phyloP scores from a whole-genome alignment of 345 rosid genomes.

The Gossypium mustelinum region DNA sequence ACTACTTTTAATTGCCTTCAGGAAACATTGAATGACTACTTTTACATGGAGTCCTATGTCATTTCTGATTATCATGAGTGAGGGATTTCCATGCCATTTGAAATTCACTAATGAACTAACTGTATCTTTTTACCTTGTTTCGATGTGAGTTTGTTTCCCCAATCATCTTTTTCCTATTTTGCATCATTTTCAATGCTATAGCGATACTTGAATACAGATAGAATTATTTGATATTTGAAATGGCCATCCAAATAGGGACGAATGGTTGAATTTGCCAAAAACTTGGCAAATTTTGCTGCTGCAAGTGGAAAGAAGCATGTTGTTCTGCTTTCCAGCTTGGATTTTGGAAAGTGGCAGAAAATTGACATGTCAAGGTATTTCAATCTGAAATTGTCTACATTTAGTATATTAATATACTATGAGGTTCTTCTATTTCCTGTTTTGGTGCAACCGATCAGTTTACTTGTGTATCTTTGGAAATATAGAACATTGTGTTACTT shows the following conservation, averaged over 20 bases:
- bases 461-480: constrained; percentile 1
- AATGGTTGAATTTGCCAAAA: constrained; percentile 73
- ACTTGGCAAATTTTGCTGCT: constrained; percentile 75
- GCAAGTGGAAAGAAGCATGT: constrained; percentile 70
- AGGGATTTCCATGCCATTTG: neutral
- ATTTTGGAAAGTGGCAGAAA: constrained; percentile 78
- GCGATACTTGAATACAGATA: neutral
- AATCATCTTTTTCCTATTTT: neutral
- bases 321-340: constrained; percentile 73
- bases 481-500: constrained; percentile 6
- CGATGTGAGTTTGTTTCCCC: neutral
- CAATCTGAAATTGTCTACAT: neutral
- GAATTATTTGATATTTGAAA: constrained; percentile 5
- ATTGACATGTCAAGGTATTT: constrained; percentile 79
- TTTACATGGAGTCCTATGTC: neutral
- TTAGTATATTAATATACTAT: neutral
- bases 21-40: neutral
- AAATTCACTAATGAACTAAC: neutral
- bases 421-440: neutral
- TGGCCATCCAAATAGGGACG: constrained; percentile 50
- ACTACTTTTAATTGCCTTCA: constrained; percentile 2
- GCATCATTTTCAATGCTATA: neutral
- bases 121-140: neutral
- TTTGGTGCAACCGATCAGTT: neutral
- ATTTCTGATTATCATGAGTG: neutral